phyloP scores from a whole-genome alignment of 352 stramenopile species.

The Saprolegnia parasitica region DNA sequence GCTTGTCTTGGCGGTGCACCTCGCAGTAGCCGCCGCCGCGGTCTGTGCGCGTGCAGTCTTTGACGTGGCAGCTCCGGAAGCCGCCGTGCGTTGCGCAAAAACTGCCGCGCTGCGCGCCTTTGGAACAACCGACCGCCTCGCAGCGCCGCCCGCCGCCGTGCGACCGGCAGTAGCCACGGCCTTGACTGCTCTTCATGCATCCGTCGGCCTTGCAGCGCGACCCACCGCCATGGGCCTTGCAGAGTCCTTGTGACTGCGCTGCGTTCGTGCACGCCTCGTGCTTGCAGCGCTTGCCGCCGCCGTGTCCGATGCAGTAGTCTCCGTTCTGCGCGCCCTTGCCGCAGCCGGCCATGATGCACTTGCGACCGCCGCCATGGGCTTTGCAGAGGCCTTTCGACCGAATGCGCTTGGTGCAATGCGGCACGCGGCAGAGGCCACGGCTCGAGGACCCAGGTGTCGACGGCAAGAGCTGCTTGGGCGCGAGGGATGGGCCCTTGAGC shows the following conservation, averaged over 20 bases:
- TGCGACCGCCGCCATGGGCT: slow-evolving; percentile 73
- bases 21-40: slow-evolving; percentile 47
- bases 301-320: slow-evolving; percentile 83
- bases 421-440: slow-evolving; percentile 19
- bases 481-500: background rate
- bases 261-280: slow-evolving; percentile 70
- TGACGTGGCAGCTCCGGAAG: slow-evolving; percentile 35
- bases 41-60: slow-evolving; percentile 43
- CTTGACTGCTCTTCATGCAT: slow-evolving; percentile 86
- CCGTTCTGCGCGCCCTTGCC: slow-evolving; percentile 73
- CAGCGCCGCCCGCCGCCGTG: slow-evolving; percentile 79
- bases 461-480: background rate
- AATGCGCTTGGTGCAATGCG: slow-evolving; percentile 34
- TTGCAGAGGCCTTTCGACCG: slow-evolving; percentile 79
- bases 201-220: slow-evolving; percentile 73
- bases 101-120: slow-evolving; percentile 49
- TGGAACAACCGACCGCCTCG: slow-evolving; percentile 85
- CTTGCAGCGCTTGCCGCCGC: slow-evolving; percentile 79
- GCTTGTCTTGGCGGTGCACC: slow-evolving; percentile 26
- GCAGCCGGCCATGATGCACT: slow-evolving; percentile 58
- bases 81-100: slow-evolving; percentile 52
- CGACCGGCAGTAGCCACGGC: slow-evolving; percentile 71
- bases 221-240: slow-evolving; percentile 74
- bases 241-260: slow-evolving; percentile 81
- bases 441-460: background rate